Percentiles rank a stretch among this genome's conserved stretches.
Evolutionary conservation across 2,329 filamentous ascomycete genomes (phyloP).

Genomic region (Ceratocystis colombiana): DNA sequence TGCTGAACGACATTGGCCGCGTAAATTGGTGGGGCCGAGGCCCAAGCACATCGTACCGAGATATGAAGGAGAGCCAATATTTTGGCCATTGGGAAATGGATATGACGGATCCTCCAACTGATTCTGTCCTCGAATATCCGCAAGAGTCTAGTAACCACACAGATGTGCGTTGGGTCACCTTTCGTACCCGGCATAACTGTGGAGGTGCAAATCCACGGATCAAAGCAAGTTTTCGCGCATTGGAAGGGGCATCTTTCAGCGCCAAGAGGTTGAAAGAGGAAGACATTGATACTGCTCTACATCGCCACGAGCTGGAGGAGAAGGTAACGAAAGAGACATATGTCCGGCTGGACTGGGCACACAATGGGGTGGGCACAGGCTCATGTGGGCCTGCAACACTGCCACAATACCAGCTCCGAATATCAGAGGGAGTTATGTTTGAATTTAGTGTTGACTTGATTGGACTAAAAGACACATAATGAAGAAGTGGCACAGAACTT

Average conservation of each 20-base stretch:
- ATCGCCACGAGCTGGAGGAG: constrained; percentile 51
- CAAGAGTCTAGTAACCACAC: constrained; percentile 58
- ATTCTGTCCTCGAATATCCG: constrained; percentile 55
- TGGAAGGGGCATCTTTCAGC: constrained; percentile 46
- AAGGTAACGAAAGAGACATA: constrained; percentile 42
- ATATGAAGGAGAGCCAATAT: constrained; percentile 52
- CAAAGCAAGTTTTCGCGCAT: constrained; percentile 39
- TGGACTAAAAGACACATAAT: background rate
- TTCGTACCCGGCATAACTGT: background rate
- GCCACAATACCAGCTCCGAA: constrained; percentile 39
- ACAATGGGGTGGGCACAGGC: constrained; percentile 53
- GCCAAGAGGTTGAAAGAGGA: constrained; percentile 45
- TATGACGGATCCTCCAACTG: constrained; percentile 38
- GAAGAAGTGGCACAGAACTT: background rate
- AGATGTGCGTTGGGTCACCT: constrained; percentile 51
- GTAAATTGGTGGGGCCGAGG: constrained; percentile 59
- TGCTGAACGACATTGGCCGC: constrained; percentile 32
- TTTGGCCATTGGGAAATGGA: constrained; percentile 43
- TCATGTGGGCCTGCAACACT: constrained; percentile 51
- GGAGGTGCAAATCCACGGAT: constrained; percentile 27
- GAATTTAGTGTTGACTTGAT: constrained; percentile 28
- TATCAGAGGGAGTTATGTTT: constrained; percentile 36
- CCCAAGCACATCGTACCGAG: constrained; percentile 54
- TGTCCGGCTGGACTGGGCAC: constrained; percentile 49
- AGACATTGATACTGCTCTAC: constrained; percentile 45